Evolutionary conservation across 2,329 filamentous ascomycete species (phyloP).

Genomic region (Thelonectria olida): DNA sequence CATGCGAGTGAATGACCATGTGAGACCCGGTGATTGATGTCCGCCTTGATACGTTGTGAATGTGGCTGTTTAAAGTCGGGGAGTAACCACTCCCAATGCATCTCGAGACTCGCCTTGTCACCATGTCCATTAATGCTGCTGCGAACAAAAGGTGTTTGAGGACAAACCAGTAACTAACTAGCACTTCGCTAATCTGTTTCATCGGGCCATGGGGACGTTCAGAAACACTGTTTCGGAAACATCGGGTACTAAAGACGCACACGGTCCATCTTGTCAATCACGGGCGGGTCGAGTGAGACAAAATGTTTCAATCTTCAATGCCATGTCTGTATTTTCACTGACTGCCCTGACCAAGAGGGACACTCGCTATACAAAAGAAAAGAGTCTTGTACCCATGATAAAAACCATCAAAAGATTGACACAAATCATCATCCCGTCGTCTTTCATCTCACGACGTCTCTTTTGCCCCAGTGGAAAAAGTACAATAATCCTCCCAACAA

Average conservation of each 20-base stretch:
- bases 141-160: no score
- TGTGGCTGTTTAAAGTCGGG: no score
- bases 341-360: slow-evolving; percentile 20
- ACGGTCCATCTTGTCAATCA: no score
- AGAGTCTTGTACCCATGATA: slow-evolving; percentile 5
- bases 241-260: no score
- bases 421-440: neutral
- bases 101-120: neutral
- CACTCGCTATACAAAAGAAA: slow-evolving; percentile 35
- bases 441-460: slow-evolving; percentile 12
- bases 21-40: no score
- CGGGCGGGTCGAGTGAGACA: neutral
- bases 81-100: no score
- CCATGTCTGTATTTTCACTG: slow-evolving; percentile 22
- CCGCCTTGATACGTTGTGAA: no score
- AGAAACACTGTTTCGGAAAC: no score
- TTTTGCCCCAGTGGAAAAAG: slow-evolving; percentile 8
- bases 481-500: neutral
- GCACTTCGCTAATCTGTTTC: neutral
- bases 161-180: no score
- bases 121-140: neutral
- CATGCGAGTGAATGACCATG: neutral
- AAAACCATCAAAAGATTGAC: slow-evolving; percentile 5
- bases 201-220: no score
- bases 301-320: slow-evolving; percentile 19